These are phyloP conservation scores for Eutypella sp. DNA, from an alignment of 2,329 filamentous ascomycete species.

Conservation along the genomic window DNA sequence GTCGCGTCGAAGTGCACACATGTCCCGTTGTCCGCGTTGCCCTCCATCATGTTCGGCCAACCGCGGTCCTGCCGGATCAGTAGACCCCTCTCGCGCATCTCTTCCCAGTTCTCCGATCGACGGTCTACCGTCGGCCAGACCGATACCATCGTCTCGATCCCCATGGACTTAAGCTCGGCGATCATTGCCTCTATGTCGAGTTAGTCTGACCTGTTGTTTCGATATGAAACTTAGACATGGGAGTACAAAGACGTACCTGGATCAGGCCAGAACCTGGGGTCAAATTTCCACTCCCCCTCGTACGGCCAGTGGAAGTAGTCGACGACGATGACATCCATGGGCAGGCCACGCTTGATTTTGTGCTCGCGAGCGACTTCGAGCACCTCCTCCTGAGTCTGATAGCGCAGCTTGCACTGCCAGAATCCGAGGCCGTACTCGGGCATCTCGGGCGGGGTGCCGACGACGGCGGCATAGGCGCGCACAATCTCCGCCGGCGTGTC, in stretches of 20 bases:
- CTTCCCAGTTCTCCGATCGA: constrained; percentile 51
- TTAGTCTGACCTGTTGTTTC: background rate
- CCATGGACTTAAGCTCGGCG: constrained; percentile 50
- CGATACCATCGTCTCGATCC: constrained; percentile 63
- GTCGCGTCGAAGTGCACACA: constrained; percentile 60
- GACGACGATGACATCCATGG: constrained; percentile 60
- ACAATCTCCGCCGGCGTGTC: constrained; percentile 51
- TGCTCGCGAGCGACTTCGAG: constrained; percentile 57
- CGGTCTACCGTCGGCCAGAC: constrained; percentile 65
- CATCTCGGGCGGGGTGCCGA: constrained; percentile 60
- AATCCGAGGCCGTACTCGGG: constrained; percentile 63
- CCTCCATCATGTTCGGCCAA: constrained; percentile 53
- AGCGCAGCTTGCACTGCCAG: constrained; percentile 63
- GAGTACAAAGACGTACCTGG: constrained; percentile 41
- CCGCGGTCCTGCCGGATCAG: constrained; percentile 59
- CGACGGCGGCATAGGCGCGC: constrained; percentile 49
- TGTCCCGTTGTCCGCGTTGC: constrained; percentile 52
- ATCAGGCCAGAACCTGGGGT: constrained; percentile 60
- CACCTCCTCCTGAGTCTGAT: constrained; percentile 61
- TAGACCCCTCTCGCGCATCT: constrained; percentile 57
- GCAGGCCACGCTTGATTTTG: constrained; percentile 44
- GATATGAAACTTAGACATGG: background rate
- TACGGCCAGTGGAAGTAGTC: constrained; percentile 65
- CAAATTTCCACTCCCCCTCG: constrained; percentile 66
- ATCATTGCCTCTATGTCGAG: constrained; percentile 51